These are phyloP conservation scores for Suillus spraguei DNA, from an alignment of 768 basidiomycete species.

Conservation along the genomic window DNA sequence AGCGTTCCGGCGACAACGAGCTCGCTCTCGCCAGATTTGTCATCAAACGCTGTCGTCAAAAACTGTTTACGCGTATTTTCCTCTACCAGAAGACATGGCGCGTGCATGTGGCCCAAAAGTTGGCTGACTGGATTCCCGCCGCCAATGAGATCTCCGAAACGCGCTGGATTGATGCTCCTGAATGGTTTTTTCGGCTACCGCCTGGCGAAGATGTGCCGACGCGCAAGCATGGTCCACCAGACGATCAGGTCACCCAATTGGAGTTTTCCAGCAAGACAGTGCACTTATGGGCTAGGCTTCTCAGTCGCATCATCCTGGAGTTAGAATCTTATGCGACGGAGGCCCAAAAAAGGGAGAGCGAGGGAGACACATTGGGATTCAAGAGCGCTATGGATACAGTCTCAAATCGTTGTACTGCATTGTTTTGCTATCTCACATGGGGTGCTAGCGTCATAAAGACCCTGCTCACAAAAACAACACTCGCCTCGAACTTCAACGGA, in stretches of 20 bases:
- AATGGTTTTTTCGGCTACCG: background rate
- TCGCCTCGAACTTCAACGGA: background rate
- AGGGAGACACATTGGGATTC: background rate
- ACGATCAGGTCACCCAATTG: background rate
- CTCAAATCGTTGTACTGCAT: background rate
- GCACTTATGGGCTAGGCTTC: background rate
- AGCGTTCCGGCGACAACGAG: background rate
- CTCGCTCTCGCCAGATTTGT: background rate
- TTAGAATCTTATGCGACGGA: background rate
- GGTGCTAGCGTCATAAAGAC: background rate
- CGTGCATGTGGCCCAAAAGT: background rate
- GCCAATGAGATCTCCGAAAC: background rate
- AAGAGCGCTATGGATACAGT: background rate
- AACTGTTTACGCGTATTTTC: background rate
- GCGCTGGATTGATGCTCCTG: background rate
- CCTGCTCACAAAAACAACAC: background rate
- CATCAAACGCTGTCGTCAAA: background rate
- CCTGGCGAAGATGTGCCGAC: background rate
- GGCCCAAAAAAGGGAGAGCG: background rate
- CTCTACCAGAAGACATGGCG: background rate
- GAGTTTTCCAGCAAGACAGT: background rate
- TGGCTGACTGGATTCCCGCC: background rate
- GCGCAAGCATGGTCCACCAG: background rate
- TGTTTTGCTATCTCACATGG: slow-evolving; percentile 4
- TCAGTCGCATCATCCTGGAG: background rate